Conservation (phyloP, 805 yeast species). For the Kregervanrija delftensis region DNA sequence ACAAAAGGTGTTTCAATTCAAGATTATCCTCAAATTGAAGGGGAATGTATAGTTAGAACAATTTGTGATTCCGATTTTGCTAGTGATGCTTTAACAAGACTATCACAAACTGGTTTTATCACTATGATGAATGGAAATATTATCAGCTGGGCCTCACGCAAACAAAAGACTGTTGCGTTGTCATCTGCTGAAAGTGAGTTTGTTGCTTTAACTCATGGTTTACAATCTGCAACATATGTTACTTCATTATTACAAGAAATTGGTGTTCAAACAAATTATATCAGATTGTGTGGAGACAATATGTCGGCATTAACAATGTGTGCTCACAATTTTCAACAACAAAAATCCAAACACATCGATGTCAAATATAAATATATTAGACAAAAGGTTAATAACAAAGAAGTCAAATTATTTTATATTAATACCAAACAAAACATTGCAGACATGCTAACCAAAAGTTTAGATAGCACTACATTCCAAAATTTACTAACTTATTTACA, state of each 20-base stretch:
- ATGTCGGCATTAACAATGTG: conserved; percentile 3
- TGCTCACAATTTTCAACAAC: conserved; percentile 6
- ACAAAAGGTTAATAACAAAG: neutral
- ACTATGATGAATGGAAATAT: too few relatives aligned
- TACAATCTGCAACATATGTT: neutral
- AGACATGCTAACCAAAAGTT: conserved; percentile 4
- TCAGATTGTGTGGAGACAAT: conserved; percentile 1
- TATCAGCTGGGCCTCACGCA: too few relatives aligned
- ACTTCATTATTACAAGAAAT: conserved; percentile 3
- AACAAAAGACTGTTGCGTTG: too few relatives aligned
- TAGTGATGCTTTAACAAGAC: too few relatives aligned
- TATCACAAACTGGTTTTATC: too few relatives aligned
- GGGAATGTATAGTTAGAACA: too few relatives aligned
- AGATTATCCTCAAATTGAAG: too few relatives aligned
- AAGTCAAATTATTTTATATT: conserved; percentile 2
- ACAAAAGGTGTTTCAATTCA: conserved; percentile 1
- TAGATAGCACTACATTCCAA: neutral
- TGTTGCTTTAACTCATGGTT: neutral
- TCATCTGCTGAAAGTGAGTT: conserved; percentile 6
- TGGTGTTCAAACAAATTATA: conserved; percentile 1
- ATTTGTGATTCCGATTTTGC: too few relatives aligned
- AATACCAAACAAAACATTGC: conserved; percentile 3
- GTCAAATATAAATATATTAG: conserved; percentile 7
- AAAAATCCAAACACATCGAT: conserved; percentile 8
- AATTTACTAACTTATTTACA: neutral